phyloP scores from a whole-genome alignment of 371 early-diverging fungal genomes.

The Mucor lusitanicus region DNA sequence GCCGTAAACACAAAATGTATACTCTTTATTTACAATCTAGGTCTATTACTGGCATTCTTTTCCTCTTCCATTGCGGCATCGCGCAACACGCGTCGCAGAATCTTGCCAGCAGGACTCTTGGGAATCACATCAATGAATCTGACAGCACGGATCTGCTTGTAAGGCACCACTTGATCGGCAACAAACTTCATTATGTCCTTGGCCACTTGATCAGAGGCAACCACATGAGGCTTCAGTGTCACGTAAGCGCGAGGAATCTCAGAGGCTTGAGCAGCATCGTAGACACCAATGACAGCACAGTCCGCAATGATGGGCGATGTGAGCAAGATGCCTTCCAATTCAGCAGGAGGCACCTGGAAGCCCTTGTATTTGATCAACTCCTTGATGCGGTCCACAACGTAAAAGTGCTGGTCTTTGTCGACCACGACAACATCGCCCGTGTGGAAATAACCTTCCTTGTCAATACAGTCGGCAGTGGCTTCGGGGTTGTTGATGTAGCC shows the following conservation, averaged over 20 bases:
- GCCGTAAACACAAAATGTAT: background rate
- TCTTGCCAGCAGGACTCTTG: conserved; percentile 76
- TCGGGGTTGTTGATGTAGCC: conserved; percentile 70
- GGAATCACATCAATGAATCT: conserved; percentile 69
- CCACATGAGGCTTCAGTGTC: conserved; percentile 38
- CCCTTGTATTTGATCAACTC: conserved; percentile 82
- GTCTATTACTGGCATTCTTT: conserved; percentile 11
- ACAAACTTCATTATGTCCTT: conserved; percentile 57
- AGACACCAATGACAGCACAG: conserved; percentile 68
- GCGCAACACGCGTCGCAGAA: conserved; percentile 60
- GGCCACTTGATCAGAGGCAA: conserved; percentile 12
- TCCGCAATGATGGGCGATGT: conserved; percentile 40
- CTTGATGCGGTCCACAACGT: conserved; percentile 72
- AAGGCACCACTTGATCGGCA: conserved; percentile 58
- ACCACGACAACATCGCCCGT: conserved; percentile 82
- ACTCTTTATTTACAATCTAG: background rate
- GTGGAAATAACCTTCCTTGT: conserved; percentile 69
- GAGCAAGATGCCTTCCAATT: conserved; percentile 19
- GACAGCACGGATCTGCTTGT: conserved; percentile 79
- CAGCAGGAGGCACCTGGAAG: conserved; percentile 53
- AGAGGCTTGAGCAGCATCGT: conserved; percentile 53
- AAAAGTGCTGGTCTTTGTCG: conserved; percentile 60
- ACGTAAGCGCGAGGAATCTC: conserved; percentile 75
- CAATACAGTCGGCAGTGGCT: conserved; percentile 67
- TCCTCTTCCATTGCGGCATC: conserved; percentile 36